Conservation (phyloP, 1,284 basidiomycete genomes). For the Ceratobasidium sp. region DNA sequence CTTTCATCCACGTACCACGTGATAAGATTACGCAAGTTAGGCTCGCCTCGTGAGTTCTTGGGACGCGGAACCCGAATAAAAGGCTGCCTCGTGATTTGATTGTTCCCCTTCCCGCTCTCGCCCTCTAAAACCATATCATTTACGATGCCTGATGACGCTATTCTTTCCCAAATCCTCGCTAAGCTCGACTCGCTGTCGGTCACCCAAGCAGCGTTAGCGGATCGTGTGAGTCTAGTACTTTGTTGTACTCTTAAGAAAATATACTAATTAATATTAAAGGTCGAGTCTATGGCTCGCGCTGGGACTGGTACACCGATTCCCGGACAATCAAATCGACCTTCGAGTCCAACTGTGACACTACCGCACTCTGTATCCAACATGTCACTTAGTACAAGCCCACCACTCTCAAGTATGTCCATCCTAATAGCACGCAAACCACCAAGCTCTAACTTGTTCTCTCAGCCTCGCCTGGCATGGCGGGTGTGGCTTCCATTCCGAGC, state of each 20-base stretch:
- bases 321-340: slow-evolving; percentile 47
- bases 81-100: not conserved
- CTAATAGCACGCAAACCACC: slow-evolving; percentile 35
- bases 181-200: slow-evolving; percentile 77
- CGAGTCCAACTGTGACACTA: slow-evolving; percentile 41
- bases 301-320: slow-evolving; percentile 42
- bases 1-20: slow-evolving; percentile 29
- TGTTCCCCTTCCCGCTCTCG: slow-evolving; percentile 29
- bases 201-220: slow-evolving; percentile 78
- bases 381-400: slow-evolving; percentile 25
- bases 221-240: slow-evolving; percentile 67
- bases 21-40: slow-evolving; percentile 11
- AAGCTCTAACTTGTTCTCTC: slow-evolving; percentile 40
- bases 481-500: slow-evolving; percentile 54
- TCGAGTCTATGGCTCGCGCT: slow-evolving; percentile 46
- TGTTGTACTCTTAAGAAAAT: not conserved
- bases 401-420: slow-evolving; percentile 44
- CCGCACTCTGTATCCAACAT: slow-evolving; percentile 43
- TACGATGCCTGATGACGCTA: slow-evolving; percentile 64
- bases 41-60: slow-evolving; percentile 5
- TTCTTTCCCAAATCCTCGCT: slow-evolving; percentile 77
- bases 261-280: slow-evolving; percentile 23
- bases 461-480: slow-evolving; percentile 52
- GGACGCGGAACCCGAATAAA: not conserved
- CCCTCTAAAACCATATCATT: not conserved